Evolutionary conservation across 345 rosid genomes (phyloP), one percentile per base, ranked within the genome.

Genomic region (Eutrema heterophyllum): DNA sequence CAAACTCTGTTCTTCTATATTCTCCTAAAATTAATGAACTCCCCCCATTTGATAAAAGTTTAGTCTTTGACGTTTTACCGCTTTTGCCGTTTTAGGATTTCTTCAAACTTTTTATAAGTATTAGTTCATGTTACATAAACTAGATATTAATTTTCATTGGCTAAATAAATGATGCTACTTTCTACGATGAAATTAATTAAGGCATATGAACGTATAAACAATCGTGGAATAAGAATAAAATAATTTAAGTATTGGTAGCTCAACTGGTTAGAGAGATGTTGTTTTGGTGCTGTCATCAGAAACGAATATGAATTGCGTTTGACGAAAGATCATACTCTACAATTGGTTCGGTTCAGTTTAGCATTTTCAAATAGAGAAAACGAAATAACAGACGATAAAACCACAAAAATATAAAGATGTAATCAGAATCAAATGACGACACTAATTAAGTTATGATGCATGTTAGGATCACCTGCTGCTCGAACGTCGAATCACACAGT

Each of bases 21-120:
- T 13, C n/a, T 61, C 8, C 18, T 29, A 11, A 72, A 54, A 43
- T 3, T 44, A 53, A 4, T n/a, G 11, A 64, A 45, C 51, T 46
- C 32, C 16, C 39, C 36, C 21, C 27, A 24, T 56, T 35, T 24
- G 41, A 10, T 33, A 6, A 30, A 21, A 21, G 24, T 21, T 10
- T 21, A 36, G 26, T 16, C 24, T 36, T 40, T 46, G 35, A 72
- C 64, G 56, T 64, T 35, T 72, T 52, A 52, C 33, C 16, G 26
- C 41, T 30, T 61, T 52, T 52, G 46, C 9, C 39, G 21, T 53
- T 72, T 72, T 13, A 54, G 63, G 54, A 53, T 54, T 39, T 64
- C 46, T 64, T 43, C 48, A 4, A 72, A 54, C 29, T 7, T 21
- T 5, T 33, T 51, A 18, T 27, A 21, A 56, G 44, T 56, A 21